Conservation (phyloP, 1,139 yeast species). For the Debaryomycetaceae sp. region DNA sequence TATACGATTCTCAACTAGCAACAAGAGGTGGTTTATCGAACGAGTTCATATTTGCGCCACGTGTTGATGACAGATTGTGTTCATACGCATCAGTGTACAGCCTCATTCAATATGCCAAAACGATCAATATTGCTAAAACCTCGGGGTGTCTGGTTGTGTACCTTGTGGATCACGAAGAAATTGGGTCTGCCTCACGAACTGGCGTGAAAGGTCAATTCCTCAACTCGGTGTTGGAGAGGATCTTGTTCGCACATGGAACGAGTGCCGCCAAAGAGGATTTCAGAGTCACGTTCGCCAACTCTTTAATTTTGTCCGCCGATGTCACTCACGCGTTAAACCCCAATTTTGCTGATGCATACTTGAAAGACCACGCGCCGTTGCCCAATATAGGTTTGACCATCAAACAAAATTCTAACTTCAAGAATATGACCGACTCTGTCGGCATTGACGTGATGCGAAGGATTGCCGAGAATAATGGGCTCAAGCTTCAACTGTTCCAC, state of each 20-base stretch:
- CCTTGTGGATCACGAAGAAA: conserved; percentile 43
- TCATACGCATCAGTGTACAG: conserved; percentile 38
- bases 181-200: conserved; percentile 40
- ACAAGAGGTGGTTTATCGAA: conserved; percentile 35
- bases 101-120: conserved; percentile 23
- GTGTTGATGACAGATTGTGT: conserved; percentile 44
- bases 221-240: conserved; percentile 14
- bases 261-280: conserved; percentile 20
- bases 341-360: conserved; percentile 33
- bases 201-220: conserved; percentile 37
- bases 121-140: conserved; percentile 11
- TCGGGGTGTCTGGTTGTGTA: conserved; percentile 34
- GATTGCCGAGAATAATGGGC: conserved; percentile 25
- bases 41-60: conserved; percentile 41
- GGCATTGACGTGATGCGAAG: conserved; percentile 31
- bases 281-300: conserved; percentile 28
- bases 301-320: conserved; percentile 40
- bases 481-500: conserved; percentile 37
- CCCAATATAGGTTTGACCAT: conserved; percentile 41
- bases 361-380: conserved; percentile 35
- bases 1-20: conserved; percentile 39
- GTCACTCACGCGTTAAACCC: conserved; percentile 47
- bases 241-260: conserved; percentile 10
- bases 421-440: conserved; percentile 40
- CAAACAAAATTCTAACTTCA: conserved; percentile 39